Base-by-base conservation (phyloP, 352 stramenopile species). In the Phytophthora hibernalis region DNA sequence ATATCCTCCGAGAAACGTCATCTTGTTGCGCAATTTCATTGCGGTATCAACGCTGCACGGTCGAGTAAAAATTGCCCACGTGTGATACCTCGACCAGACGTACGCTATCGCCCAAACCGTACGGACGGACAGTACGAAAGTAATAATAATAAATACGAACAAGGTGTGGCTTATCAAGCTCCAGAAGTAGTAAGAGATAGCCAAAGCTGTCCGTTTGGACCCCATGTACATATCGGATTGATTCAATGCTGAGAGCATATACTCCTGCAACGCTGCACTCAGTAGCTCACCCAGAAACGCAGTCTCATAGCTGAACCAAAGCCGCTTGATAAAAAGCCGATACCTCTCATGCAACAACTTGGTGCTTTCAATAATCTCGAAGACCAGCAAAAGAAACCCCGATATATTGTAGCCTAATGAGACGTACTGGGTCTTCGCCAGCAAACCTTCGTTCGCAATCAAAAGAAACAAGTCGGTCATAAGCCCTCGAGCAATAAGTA, bases 221-320 rank as follows among this genome's bases (percentile, higher is more conserved):
- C 38, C 57, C 9, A 59, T 38, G 10, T 70, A 35, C 2, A 66
- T 11, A 13, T 24, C 37, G 1, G 63, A 42, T 1, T 33, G 26
- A 20, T 72, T 72, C 16, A 76, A 37, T 1, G 44, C 38, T 22
- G 63, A 50, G 15, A 76, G 21, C 13, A 65, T 62, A 9, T 55
- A 26, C 21, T 76, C 55, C 16, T 68, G 48, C 4, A 61, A 21
- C 2, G 45, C 45, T 12, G 56, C 53, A 43, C 43, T 68, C 26
- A 76, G 15, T 5, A 70, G 11, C 30, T 70, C 63, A 0, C 68
- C 68, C 1, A 73, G 13, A 28, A 76, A 58, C 2, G 58, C 44
- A 5, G 64, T 61, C n/a, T 76, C 68, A 24, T 76, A 61, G 53
- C 49, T 76, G 47, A 78, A 69, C 38, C 70, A 54, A 5, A 75